These are phyloP conservation scores for Atalantia buxifolia DNA, from an alignment of 345 rosid genomes.

Conservation along the genomic window DNA sequence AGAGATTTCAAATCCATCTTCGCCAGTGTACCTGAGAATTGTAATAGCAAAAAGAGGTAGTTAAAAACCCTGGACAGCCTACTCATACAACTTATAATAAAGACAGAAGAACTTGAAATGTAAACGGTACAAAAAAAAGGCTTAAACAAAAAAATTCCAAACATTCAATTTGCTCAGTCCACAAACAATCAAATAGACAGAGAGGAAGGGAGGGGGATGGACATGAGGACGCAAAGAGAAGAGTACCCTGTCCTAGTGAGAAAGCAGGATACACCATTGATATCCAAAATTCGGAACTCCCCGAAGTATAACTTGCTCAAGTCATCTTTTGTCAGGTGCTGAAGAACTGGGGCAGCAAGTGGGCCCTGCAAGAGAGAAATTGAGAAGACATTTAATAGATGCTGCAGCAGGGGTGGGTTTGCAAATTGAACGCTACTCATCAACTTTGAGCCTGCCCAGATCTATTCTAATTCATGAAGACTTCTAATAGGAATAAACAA, in stretches of 20 bases:
- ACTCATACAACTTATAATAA: not conserved
- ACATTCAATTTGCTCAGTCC: not conserved
- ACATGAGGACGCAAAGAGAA: constrained; percentile 5
- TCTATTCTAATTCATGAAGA: not conserved
- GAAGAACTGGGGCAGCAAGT: constrained; percentile 89
- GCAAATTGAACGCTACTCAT: not conserved
- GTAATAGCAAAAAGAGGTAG: not conserved
- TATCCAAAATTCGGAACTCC: constrained; percentile 73
- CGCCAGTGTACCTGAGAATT: constrained; percentile 78
- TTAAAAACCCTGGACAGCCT: not conserved
- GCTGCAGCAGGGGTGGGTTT: not conserved
- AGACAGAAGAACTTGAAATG: not conserved
- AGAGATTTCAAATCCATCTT: constrained; percentile 98
- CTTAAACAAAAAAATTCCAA: not conserved
- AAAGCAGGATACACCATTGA: constrained; percentile 77
- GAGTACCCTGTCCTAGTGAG: constrained; percentile 94
- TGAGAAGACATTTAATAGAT: not conserved
- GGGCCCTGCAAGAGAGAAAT: constrained; percentile 63
- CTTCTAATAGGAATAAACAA: not conserved
- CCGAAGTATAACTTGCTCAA: constrained; percentile 93
- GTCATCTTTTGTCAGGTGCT: constrained; percentile 81
- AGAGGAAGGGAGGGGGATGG: not conserved
- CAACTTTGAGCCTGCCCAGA: not conserved
- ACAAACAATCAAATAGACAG: not conserved
- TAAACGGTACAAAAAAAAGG: not conserved